Conservation (phyloP, 768 basidiomycete species). For the Boletus huronensis region DNA sequence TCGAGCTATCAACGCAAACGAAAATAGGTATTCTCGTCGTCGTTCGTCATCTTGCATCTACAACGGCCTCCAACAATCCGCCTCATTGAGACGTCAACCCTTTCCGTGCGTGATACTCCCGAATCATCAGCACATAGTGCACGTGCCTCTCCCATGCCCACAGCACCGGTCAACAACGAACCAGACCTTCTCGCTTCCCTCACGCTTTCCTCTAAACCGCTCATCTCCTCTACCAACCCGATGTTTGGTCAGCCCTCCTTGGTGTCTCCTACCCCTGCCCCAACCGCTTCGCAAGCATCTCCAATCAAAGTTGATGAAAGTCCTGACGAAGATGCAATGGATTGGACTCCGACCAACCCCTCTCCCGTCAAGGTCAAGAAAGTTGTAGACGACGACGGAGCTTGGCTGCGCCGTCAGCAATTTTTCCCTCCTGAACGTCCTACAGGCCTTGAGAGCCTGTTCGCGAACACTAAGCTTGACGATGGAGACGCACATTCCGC, state of each 20-base stretch:
- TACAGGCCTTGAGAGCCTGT: slow-evolving; percentile 70
- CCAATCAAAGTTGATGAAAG: slow-evolving; percentile 27
- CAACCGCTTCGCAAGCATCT: slow-evolving; percentile 25
- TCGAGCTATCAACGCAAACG: background rate
- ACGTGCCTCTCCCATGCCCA: slow-evolving; percentile 28
- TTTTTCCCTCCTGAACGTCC: slow-evolving; percentile 79
- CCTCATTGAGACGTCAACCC: slow-evolving; percentile 56
- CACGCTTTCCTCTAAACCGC: slow-evolving; percentile 62
- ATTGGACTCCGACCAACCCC: slow-evolving; percentile 63
- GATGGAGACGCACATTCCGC: slow-evolving; percentile 27
- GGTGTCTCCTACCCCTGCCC: slow-evolving; percentile 22
- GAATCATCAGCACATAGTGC: slow-evolving; percentile 18
- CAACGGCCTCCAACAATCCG: slow-evolving; percentile 70
- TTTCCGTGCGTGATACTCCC: slow-evolving; percentile 42
- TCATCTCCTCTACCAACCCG: slow-evolving; percentile 46
- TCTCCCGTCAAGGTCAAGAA: slow-evolving; percentile 24
- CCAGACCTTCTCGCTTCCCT: slow-evolving; percentile 62
- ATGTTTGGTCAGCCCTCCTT: slow-evolving; percentile 74
- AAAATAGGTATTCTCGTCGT: slow-evolving; percentile 48
- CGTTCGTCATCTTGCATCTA: slow-evolving; percentile 54
- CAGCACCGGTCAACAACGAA: slow-evolving; percentile 33
- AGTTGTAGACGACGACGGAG: slow-evolving; percentile 32
- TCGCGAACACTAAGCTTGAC: slow-evolving; percentile 59
- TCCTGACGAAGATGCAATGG: slow-evolving; percentile 47
- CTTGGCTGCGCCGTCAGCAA: slow-evolving; percentile 64